Evolutionary conservation across 1,139 yeast species (phyloP).

Genomic region (Yamadazyma trypodendri): DNA sequence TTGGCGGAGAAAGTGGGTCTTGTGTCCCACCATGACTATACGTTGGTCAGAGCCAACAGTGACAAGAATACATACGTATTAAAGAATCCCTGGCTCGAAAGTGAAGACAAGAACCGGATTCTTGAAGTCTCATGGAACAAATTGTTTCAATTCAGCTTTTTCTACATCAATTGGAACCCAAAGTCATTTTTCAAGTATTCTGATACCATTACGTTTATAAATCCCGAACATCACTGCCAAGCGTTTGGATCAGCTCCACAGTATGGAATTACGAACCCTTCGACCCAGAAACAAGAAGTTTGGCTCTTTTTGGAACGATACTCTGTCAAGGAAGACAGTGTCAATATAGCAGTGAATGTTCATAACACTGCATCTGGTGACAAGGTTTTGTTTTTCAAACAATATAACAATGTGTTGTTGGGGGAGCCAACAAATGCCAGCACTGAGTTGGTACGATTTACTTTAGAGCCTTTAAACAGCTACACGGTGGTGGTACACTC

Average conservation of each 20-base stretch:
- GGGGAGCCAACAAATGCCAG: constrained; percentile 31
- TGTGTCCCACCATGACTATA: constrained; percentile 70
- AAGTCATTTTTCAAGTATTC: constrained; percentile 18
- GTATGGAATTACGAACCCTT: constrained; percentile 35
- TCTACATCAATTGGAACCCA: constrained; percentile 73
- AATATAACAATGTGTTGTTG: constrained; percentile 24
- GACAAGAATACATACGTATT: constrained; percentile 21
- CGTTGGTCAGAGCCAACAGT: constrained; percentile 24
- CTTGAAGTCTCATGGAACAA: constrained; percentile 20
- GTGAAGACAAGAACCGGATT: constrained; percentile 17
- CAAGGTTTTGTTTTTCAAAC: constrained; percentile 26
- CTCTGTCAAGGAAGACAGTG: constrained; percentile 19
- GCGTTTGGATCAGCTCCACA: constrained; percentile 5
- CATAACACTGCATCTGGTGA: constrained; percentile 34
- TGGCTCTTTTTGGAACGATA: constrained; percentile 54
- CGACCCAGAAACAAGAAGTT: constrained; percentile 27
- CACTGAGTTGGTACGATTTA: constrained; percentile 23
- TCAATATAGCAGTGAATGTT: constrained; percentile 27
- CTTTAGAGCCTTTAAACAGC: constrained; percentile 23
- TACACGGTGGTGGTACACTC: constrained; percentile 28
- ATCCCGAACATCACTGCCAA: not conserved
- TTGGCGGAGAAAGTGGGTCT: constrained; percentile 40
- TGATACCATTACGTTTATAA: constrained; percentile 33
- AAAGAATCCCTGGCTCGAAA: constrained; percentile 29
- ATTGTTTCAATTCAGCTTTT: constrained; percentile 49